phyloP scores from a whole-genome alignment of 306 rosid genomes.

The Vigna hirtella region DNA sequence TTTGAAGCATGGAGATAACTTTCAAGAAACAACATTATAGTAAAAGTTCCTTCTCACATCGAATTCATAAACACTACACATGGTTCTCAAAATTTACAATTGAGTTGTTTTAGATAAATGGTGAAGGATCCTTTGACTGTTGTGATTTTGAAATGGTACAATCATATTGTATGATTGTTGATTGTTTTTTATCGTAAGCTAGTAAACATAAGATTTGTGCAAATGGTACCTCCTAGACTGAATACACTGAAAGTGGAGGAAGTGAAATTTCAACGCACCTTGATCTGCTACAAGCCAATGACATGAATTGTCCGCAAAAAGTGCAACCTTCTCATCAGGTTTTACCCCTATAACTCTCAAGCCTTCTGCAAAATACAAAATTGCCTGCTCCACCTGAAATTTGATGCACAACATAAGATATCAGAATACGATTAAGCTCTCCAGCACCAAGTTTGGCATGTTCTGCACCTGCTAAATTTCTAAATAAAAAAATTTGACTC shows the following conservation, averaged over 20 bases:
- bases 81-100: not conserved
- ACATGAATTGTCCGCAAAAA: constrained; percentile 90
- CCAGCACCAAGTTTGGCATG: not conserved
- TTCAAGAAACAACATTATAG: constrained; percentile 1
- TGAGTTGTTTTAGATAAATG: not conserved
- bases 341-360: constrained; percentile 79
- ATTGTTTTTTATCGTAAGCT: not conserved
- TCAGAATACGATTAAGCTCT: not conserved
- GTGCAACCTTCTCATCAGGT: constrained; percentile 85
- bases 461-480: not conserved
- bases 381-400: constrained; percentile 82
- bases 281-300: constrained; percentile 97
- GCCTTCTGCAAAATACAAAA: constrained; percentile 88
- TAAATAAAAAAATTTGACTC: not conserved
- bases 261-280: constrained; percentile 53
- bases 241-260: not conserved
- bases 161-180: not conserved
- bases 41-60: constrained; percentile 12
- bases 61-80: not conserved
- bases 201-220: constrained; percentile 29
- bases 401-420: constrained; percentile 29
- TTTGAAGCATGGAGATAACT: not conserved
- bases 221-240: constrained; percentile 20
- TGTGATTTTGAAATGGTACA: constrained; percentile 4
- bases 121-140: not conserved